Evolutionary conservation across 805 yeast genomes (phyloP), one percentile per base, ranked within the genome.

Genomic region (Metschnikowia anglica): DNA sequence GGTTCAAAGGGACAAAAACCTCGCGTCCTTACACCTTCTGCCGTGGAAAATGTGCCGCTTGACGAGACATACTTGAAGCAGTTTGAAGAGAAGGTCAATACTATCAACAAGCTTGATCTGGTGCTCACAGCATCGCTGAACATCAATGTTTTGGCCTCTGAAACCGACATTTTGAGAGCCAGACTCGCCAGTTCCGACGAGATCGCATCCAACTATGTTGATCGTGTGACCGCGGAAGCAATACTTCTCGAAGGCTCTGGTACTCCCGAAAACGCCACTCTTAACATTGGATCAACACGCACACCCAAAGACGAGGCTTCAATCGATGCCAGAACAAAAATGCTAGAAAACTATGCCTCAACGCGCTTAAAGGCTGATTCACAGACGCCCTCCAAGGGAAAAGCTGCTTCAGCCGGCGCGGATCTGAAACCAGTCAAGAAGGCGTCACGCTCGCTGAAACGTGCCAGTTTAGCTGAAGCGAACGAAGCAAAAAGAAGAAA

Each of bases 171-270:
- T 19, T 33, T 48, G 31, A 37, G 32, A 18, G 27, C 52, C 24
- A 34, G 51, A 37, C 39, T 51, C 43, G 36, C 49, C 32, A 13
- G 53, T 26, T 52, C 65, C 17, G 52, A 57, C 36, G 54, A 56
- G 16, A 36, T 63, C 17, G 54, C 68, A 10, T 43, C 59, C 35
- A 65, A 62, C 47, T 66, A 61, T 47, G 53, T 67, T 21, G 71
- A 66, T 25, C 54, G 72, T 13, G 63, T 63, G 17, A 61, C 67
- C 12, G 59, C 68, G 16, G 72, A 67, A 43, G 68, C 63, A 41
- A 55, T 65, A 19, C 53, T 63, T 41, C 35, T 42, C 12, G 43
- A 38, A 13, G 46, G 34, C 21, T 38, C 37, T 24, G 44, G 23
- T 16, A 36, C 41, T 3, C 44, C 46, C 11, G 41, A 39, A 19